Percentiles rank a stretch among this genome's conserved stretches.
These are phyloP conservation scores for Graphilbum fragrans DNA, from an alignment of 2,329 filamentous ascomycete species.

Conservation along the genomic window DNA sequence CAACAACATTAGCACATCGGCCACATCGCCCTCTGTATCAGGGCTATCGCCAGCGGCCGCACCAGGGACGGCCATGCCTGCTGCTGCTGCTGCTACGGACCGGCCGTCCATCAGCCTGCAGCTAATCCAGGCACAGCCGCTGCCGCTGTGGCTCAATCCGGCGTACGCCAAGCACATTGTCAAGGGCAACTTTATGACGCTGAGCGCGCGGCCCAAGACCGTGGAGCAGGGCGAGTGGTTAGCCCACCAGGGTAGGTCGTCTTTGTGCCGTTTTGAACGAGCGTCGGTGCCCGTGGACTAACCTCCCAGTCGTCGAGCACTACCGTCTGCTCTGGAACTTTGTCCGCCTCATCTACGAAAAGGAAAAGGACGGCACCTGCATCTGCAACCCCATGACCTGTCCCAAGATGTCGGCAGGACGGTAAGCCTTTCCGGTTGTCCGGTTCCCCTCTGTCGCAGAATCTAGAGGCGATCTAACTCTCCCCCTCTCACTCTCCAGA, in stretches of 20 bases:
- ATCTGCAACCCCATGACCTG: constrained; percentile 79
- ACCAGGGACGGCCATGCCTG: not conserved
- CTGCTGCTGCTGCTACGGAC: not conserved
- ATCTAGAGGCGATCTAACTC: too few relatives aligned
- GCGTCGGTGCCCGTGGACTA: not conserved
- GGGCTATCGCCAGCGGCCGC: not conserved
- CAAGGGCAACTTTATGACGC: constrained; percentile 93
- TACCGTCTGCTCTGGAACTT: constrained; percentile 83
- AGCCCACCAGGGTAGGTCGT: constrained; percentile 70
- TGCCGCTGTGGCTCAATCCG: constrained; percentile 64
- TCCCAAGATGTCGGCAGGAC: constrained; percentile 86
- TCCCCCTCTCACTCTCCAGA: constrained; percentile 19
- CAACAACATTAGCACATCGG: too few relatives aligned
- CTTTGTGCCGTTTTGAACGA: not conserved
- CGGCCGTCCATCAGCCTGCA: not conserved
- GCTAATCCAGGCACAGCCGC: constrained; percentile 19
- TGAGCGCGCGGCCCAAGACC: constrained; percentile 85
- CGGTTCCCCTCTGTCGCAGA: too few relatives aligned
- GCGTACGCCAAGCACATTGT: constrained; percentile 76
- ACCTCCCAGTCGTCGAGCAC: constrained; percentile 70
- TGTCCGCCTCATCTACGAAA: constrained; percentile 77
- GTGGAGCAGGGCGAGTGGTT: constrained; percentile 94
- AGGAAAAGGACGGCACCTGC: constrained; percentile 62
- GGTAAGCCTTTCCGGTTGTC: constrained; percentile 42
- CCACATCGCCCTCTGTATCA: too few relatives aligned